Evolutionary conservation across 768 basidiomycete species (phyloP).

Genomic region (Brasilioporus rufonigricans): DNA sequence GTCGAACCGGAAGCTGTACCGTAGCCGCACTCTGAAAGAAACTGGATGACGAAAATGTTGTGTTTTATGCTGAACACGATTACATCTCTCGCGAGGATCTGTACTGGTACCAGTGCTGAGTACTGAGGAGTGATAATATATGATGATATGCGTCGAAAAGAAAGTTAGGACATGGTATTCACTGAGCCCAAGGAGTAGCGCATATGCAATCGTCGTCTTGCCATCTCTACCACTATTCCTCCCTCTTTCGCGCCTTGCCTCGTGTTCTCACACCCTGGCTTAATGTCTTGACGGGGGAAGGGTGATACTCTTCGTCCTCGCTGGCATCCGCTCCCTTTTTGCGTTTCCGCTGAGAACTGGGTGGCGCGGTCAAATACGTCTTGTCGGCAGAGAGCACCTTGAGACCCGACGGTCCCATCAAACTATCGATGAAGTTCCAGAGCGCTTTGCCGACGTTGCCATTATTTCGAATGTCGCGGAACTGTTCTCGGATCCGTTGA

Average conservation of each 20-base stretch:
- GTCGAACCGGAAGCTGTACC: too few relatives aligned
- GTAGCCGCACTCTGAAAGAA: too few relatives aligned
- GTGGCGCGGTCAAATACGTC: background rate
- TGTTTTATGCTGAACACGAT: too few relatives aligned
- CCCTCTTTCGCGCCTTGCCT: constrained; percentile 32
- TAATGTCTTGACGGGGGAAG: constrained; percentile 41
- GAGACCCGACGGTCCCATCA: constrained; percentile 33
- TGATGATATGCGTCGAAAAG: background rate
- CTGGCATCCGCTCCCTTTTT: constrained; percentile 23
- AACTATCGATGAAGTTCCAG: constrained; percentile 54
- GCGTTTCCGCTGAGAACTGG: constrained; percentile 31
- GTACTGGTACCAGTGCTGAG: background rate
- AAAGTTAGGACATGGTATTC: background rate
- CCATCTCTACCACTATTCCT: background rate
- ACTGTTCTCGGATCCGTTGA: constrained; percentile 48
- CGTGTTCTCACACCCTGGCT: constrained; percentile 42
- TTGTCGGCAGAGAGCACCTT: constrained; percentile 30
- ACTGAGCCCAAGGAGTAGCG: background rate
- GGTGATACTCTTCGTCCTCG: constrained; percentile 49
- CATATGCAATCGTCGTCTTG: background rate
- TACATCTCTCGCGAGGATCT: too few relatives aligned
- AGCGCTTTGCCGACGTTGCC: constrained; percentile 49
- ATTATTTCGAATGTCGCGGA: constrained; percentile 67
- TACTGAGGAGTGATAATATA: background rate
- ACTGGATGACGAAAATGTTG: too few relatives aligned